phyloP scores from a whole-genome alignment of 2,329 filamentous ascomycete species.

The Tolypocladium tropicale region DNA sequence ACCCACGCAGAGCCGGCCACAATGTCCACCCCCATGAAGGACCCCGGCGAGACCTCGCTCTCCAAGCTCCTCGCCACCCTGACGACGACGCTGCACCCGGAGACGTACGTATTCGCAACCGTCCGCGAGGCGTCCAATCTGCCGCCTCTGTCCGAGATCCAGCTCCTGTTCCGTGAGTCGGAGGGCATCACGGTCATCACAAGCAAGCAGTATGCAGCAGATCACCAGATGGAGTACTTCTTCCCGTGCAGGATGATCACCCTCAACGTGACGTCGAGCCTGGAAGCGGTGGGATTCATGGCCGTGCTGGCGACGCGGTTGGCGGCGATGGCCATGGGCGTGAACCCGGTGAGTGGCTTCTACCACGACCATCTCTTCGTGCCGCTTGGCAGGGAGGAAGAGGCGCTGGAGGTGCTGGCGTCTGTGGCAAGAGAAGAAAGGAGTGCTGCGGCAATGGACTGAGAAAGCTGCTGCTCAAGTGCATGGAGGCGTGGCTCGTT shows the following conservation, averaged over 20 bases:
- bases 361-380: slow-evolving; percentile 46
- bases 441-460: neutral
- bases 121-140: slow-evolving; percentile 16
- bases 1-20: neutral
- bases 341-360: slow-evolving; percentile 42
- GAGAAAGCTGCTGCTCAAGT: too few relatives aligned
- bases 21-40: neutral
- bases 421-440: slow-evolving; percentile 16
- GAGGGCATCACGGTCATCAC: slow-evolving; percentile 37
- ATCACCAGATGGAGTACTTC: slow-evolving; percentile 23
- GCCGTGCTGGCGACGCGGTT: slow-evolving; percentile 34
- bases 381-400: slow-evolving; percentile 31
- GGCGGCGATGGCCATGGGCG: slow-evolving; percentile 28
- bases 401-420: slow-evolving; percentile 25
- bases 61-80: slow-evolving; percentile 29
- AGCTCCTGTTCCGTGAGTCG: slow-evolving; percentile 36
- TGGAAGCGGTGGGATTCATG: slow-evolving; percentile 46
- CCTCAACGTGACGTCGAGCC: slow-evolving; percentile 39
- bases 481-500: too few relatives aligned
- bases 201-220: slow-evolving; percentile 22
- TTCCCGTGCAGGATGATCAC: slow-evolving; percentile 42
- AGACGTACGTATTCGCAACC: slow-evolving; percentile 37
- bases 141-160: slow-evolving; percentile 22
- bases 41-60: slow-evolving; percentile 21
- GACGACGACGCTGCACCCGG: slow-evolving; percentile 26